Percentiles rank a stretch among this genome's conserved stretches.
These are phyloP conservation scores for Euphorbia pulcherrima DNA, from an alignment of 345 rosid species.

Conservation along the genomic window DNA sequence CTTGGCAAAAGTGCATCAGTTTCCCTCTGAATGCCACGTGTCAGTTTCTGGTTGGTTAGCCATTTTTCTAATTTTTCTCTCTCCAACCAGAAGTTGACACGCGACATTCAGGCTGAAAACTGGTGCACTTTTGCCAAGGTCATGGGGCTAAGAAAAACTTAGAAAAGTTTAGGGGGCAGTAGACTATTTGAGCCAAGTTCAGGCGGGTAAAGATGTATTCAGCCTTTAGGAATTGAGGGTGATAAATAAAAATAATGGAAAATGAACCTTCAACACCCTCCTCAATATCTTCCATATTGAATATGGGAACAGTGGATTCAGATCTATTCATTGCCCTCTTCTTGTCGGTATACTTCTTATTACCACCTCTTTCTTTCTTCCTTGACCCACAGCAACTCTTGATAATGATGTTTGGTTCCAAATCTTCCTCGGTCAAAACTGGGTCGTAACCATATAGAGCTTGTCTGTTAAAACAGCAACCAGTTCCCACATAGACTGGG, in stretches of 20 bases:
- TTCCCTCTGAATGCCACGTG: too few species aligned
- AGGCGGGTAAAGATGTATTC: too few species aligned
- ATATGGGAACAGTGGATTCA: conserved; percentile 91
- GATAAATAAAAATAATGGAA: neutral
- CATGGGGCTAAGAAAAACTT: too few species aligned
- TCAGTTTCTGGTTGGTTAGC: too few species aligned
- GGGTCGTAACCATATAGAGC: conserved; percentile 99
- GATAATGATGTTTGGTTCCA: conserved; percentile 87
- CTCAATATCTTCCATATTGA: conserved; percentile 96
- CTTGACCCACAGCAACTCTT: conserved; percentile 97
- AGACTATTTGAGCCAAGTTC: too few species aligned
- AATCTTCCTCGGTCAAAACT: conserved; percentile 86
- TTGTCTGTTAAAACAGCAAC: conserved; percentile 97
- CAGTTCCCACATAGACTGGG: conserved; percentile 99
- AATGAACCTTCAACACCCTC: conserved; percentile 94
- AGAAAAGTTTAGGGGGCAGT: too few species aligned
- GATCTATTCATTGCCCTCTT: conserved; percentile 80
- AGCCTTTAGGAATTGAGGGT: neutral
- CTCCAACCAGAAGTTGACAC: too few species aligned
- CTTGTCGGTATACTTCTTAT: conserved; percentile 73
- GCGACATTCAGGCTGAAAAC: too few species aligned
- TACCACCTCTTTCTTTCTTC: conserved; percentile 69
- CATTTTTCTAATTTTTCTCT: too few species aligned
- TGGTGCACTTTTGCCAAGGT: too few species aligned
- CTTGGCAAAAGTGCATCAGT: too few species aligned